A percentile compares a stretch with the other conserved stretches of the same genome.
phyloP scores from a whole-genome alignment of 2,329 filamentous ascomycete species.

The Exophiala sp. region DNA sequence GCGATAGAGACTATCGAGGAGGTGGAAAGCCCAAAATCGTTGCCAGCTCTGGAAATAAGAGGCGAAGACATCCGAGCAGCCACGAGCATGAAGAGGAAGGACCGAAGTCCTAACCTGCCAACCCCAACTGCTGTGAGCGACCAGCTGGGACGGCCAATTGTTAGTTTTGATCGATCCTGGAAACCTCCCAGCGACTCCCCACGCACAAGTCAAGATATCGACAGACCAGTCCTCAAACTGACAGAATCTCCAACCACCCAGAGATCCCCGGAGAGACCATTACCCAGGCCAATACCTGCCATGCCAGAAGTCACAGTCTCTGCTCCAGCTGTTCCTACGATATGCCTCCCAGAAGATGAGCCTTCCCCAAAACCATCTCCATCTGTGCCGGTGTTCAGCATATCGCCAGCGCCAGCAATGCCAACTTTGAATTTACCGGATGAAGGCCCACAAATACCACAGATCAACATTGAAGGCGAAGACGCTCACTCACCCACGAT shows the following conservation, averaged over 20 bases:
- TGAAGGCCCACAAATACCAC: slow-evolving; percentile 32
- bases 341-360: slow-evolving; percentile 13
- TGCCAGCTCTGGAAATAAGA: slow-evolving; percentile 75
- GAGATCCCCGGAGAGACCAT: slow-evolving; percentile 9
- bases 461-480: slow-evolving; percentile 31
- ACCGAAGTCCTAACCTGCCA: slow-evolving; percentile 81
- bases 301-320: slow-evolving; percentile 16
- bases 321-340: slow-evolving; percentile 25
- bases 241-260: slow-evolving; percentile 16
- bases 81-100: slow-evolving; percentile 82
- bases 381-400: slow-evolving; percentile 2
- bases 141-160: slow-evolving; percentile 84
- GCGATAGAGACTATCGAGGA: slow-evolving; percentile 25
- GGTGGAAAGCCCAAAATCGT: slow-evolving; percentile 45
- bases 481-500: not conserved
- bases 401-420: slow-evolving; percentile 26
- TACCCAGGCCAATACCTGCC: slow-evolving; percentile 9
- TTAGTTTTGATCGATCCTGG: slow-evolving; percentile 89
- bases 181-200: slow-evolving; percentile 45
- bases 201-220: slow-evolving; percentile 35
- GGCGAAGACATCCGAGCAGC: slow-evolving; percentile 84
- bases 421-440: slow-evolving; percentile 53
- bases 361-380: not conserved
- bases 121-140: slow-evolving; percentile 90
- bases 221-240: slow-evolving; percentile 24